Base-by-base conservation (phyloP, 225 moss, liverwort and hornwort genomes). In the Antitrichia curtipendula region DNA sequence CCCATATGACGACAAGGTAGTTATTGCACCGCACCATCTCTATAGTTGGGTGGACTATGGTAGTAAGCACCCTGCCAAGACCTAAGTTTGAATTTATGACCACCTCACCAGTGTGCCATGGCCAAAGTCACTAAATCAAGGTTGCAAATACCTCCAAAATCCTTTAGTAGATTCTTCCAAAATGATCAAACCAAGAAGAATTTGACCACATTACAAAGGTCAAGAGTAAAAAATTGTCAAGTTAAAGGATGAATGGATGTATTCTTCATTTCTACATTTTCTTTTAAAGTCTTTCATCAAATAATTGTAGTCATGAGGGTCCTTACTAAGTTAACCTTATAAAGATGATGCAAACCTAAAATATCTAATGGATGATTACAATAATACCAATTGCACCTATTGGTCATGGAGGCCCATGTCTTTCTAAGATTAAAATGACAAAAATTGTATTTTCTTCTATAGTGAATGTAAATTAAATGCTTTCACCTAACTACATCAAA, bases 391-490 rank as follows among this genome's bases (percentile, higher is more conserved):
- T 29, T 72, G 47, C 4, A 29, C 0, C 5, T 10, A 29, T 43
- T 24, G 2, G 7, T n/a, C 12, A 23, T 23, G 2, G 22, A 12
- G 36, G 11, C 0, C 1, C 0, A 1, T 0, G 0, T 41, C 27
- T 9, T 70, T 71, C 71, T 0, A 71, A 9, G 13, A 9, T 2
- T 27, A 27, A 27, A 71, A 9, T 43, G 2, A 19, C 1, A 19
- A 1, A 73, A 73, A 22, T 47, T 73, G 10, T 47, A 45, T 7
- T 45, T 72, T 47, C 18, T 1, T 45, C 18, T 0, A 11, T 73
- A 18, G 72, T 29, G 3, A 18, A 29, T 47, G 7, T 27, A 9
- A 43, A 70, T 69, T 2, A 24, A 43, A 71, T 27, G 16, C 73
- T 47, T 47, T 31, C 31, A 66, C 2, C 10, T 12, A 66, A 21